Evolutionary conservation across 148 eudicot species (phyloP).

Genomic region (Polygonum aviculare): DNA sequence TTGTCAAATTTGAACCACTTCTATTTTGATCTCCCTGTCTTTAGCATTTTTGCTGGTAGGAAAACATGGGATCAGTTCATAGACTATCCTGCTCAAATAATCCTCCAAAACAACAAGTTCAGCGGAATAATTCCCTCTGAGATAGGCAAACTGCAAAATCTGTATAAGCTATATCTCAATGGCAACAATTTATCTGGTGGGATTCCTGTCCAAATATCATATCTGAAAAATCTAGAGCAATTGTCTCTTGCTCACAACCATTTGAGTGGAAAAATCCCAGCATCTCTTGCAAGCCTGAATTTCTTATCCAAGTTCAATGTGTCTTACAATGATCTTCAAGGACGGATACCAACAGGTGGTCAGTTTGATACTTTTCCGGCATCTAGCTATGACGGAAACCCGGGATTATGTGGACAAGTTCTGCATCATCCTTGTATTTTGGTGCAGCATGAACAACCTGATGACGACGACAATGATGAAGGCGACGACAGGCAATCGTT

Average conservation of each 20-base stretch:
- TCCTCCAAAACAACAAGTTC: constrained; percentile 45
- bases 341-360: constrained; percentile 53
- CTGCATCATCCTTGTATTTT: neutral
- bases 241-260: constrained; percentile 58
- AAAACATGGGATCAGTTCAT: constrained; percentile 64
- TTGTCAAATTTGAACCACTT: constrained; percentile 28
- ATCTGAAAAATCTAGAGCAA: constrained; percentile 51
- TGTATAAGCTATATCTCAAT: constrained; percentile 59
- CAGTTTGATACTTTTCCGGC: constrained; percentile 27
- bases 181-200: constrained; percentile 49
- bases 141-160: constrained; percentile 48
- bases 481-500: neutral
- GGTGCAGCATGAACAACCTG: neutral
- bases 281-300: constrained; percentile 45
- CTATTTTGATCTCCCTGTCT: constrained; percentile 67
- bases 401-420: neutral
- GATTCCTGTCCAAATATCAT: constrained; percentile 64
- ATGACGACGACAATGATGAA: neutral
- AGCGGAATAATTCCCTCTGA: constrained; percentile 55
- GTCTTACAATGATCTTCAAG: constrained; percentile 49
- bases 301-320: constrained; percentile 49
- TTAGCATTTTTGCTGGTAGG: constrained; percentile 45
- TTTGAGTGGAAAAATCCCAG: constrained; percentile 67
- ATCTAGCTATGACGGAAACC: constrained; percentile 14
- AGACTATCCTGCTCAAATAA: constrained; percentile 59